phyloP scores from a whole-genome alignment of 108 stramenopile genomes.

The Nitzschia inconspicua region DNA sequence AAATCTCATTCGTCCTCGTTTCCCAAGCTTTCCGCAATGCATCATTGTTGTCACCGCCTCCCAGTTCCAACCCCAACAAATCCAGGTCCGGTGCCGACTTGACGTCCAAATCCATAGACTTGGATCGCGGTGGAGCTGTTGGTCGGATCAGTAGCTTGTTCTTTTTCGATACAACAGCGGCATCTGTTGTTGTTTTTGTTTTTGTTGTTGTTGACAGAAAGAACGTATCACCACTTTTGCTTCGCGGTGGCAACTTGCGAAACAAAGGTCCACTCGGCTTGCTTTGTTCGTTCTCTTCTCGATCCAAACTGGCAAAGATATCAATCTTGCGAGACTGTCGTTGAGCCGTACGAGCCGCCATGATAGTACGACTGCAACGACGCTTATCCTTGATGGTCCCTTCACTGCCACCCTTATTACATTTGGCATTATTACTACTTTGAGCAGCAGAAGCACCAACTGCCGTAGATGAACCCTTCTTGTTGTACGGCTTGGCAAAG shows the following conservation, averaged over 20 bases:
- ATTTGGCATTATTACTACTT: too few species aligned
- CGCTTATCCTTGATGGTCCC: neutral
- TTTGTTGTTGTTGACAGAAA: too few species aligned
- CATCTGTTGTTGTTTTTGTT: too few species aligned
- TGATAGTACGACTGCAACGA: slow-evolving; percentile 10
- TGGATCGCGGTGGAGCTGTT: neutral
- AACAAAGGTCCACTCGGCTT: neutral
- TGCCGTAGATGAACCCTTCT: too few species aligned
- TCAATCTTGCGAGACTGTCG: slow-evolving; percentile 16
- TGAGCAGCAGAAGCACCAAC: too few species aligned
- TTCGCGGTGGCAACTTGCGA: neutral
- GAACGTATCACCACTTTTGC: neutral
- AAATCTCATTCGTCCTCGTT: slow-evolving; percentile 8
- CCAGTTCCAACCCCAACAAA: neutral
- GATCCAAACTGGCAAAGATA: slow-evolving; percentile 18
- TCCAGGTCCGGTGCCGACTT: neutral
- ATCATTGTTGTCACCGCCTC: neutral
- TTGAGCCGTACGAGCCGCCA: neutral
- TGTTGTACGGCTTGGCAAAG: neutral
- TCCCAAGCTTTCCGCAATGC: slow-evolving; percentile 3
- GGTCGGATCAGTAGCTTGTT: neutral
- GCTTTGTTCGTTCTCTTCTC: neutral
- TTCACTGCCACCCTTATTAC: neutral
- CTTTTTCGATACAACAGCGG: neutral
- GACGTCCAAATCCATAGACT: neutral